phyloP scores from a whole-genome alignment of 2,329 filamentous ascomycete genomes.

The Helotiales sp. region DNA sequence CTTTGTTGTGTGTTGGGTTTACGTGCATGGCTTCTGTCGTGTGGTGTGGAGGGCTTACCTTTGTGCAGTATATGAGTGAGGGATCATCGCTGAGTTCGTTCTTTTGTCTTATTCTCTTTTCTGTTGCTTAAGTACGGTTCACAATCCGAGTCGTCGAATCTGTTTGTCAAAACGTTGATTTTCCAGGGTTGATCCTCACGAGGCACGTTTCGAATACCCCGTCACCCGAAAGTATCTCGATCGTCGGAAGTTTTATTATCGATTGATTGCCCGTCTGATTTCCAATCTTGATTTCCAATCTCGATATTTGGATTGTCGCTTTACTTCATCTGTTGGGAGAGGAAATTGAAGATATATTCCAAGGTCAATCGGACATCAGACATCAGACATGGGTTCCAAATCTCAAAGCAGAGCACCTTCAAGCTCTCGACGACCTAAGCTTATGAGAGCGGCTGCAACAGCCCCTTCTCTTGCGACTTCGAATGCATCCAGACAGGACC shows the following conservation, averaged over 20 bases:
- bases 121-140: background rate
- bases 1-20: too few relatives aligned
- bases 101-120: too few relatives aligned
- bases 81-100: too few relatives aligned
- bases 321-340: background rate
- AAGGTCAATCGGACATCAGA: background rate
- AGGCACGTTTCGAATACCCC: background rate
- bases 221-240: background rate
- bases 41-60: background rate
- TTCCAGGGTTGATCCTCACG: background rate
- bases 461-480: constrained; percentile 59
- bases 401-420: constrained; percentile 39
- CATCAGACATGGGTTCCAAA: constrained; percentile 37
- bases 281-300: background rate
- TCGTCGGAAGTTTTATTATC: background rate
- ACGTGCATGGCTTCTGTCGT: background rate
- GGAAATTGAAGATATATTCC: background rate
- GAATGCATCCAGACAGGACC: constrained; percentile 51
- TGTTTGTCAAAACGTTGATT: background rate
- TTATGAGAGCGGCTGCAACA: constrained; percentile 55
- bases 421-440: constrained; percentile 48
- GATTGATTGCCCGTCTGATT: background rate
- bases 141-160: background rate
- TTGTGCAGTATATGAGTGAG: background rate
- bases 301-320: background rate